phyloP scores from a whole-genome alignment of 2,329 filamentous ascomycete genomes.

The Colletotrichum musae region DNA sequence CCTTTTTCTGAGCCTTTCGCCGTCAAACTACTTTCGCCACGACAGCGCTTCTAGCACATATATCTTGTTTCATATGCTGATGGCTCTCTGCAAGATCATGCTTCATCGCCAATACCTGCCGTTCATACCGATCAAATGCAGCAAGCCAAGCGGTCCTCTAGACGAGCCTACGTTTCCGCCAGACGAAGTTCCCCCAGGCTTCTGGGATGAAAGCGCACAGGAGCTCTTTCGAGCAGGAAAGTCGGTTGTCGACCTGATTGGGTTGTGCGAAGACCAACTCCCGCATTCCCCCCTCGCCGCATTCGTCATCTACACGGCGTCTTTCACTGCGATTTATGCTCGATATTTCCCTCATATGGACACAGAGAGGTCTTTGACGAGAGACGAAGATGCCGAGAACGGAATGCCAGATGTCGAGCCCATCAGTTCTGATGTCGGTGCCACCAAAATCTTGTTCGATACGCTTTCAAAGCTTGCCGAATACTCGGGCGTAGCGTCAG shows the following conservation, averaged over 20 bases:
- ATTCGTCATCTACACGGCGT: constrained; percentile 77
- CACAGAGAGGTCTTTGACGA: constrained; percentile 64
- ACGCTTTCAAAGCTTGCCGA: constrained; percentile 20
- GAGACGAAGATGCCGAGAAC: constrained; percentile 50
- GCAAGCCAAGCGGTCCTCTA: constrained; percentile 66
- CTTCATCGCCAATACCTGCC: constrained; percentile 78
- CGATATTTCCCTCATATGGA: constrained; percentile 80
- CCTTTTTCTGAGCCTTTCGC: constrained; percentile 57
- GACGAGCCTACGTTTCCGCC: constrained; percentile 70
- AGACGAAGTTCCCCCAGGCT: constrained; percentile 63
- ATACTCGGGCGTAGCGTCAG: constrained; percentile 31
- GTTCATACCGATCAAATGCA: constrained; percentile 71
- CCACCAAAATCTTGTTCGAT: constrained; percentile 24
- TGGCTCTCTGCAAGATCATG: constrained; percentile 76
- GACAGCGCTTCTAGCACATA: constrained; percentile 76
- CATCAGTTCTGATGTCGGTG: neutral
- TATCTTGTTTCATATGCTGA: constrained; percentile 76
- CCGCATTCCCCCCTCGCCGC: constrained; percentile 77
- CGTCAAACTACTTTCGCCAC: constrained; percentile 75
- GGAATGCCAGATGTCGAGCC: neutral
- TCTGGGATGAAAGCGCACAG: constrained; percentile 74
- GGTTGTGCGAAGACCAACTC: constrained; percentile 72
- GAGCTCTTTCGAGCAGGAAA: constrained; percentile 74
- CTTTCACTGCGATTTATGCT: constrained; percentile 76
- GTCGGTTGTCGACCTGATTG: constrained; percentile 76